Evolutionary conservation across 140 eudicot species (phyloP), one percentile per base, ranked within the genome.

Genomic region (Stevia rebaudiana): DNA sequence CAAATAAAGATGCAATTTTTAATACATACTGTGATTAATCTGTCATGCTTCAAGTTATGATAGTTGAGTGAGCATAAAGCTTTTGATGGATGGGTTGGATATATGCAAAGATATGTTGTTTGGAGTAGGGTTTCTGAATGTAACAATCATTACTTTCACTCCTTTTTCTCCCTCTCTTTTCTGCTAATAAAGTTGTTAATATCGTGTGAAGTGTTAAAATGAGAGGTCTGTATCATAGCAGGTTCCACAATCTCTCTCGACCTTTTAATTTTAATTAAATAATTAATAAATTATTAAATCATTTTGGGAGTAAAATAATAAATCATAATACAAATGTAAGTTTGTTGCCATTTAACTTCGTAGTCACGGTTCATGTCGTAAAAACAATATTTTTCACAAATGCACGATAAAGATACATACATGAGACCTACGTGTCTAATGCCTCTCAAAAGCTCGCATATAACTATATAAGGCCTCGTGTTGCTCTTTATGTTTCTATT

Each of bases 201-300:
- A 58, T 69, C 43, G 77, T 60, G 69, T 71, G 66, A 62, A 78
- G 51, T 71, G 65, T 67, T 75, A 57, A 78, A 78, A 41, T 71
- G 90, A 68, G 69, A 72, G 21, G 90, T 84, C 94, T 60, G 76
- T 70, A 72, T 84, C 94, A 70, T 75, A 61, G 86, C 84, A 78
- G 86, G 87, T 82, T 81, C 81, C 85, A 84, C 88, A 70, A 83
- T 79, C 81, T 76, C 84, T 84, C 59, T 54, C 76, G 65, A 47
- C 77, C 70, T 62, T 63, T 66, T 19, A n/a, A n/a, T n/a, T n/a
- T n/a, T n/a, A n/a, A n/a, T n/a, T n/a, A n/a, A n/a, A n/a, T n/a
- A n/a, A n/a, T n/a, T n/a, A n/a, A n/a, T n/a, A n/a, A n/a, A n/a
- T n/a, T n/a, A n/a, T n/a, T n/a, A n/a, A n/a, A n/a, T n/a, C n/a